Evolutionary conservation across 257 asterid genomes (phyloP).

Genomic region (Avicennia marina): DNA sequence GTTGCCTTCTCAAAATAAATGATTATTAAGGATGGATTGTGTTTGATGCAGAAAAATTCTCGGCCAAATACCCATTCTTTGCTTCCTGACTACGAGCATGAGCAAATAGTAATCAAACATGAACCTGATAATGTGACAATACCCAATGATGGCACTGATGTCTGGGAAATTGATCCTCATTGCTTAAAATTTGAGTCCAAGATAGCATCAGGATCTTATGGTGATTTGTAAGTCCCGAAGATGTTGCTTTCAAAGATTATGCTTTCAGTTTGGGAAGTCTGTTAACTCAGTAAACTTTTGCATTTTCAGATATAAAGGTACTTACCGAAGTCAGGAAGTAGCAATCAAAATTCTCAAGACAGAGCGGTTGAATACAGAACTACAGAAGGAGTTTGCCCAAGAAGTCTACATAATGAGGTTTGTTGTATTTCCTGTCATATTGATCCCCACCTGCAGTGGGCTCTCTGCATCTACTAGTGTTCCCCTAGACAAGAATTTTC

Average conservation of each 20-base stretch:
- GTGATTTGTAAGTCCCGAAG: conserved; percentile 47
- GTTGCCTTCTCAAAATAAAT: conserved; percentile 7
- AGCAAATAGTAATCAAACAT: conserved; percentile 28
- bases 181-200: conserved; percentile 49
- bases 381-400: conserved; percentile 72
- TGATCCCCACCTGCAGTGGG: conserved; percentile 1
- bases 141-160: conserved; percentile 67
- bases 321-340: conserved; percentile 62
- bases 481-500: background rate
- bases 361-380: conserved; percentile 50
- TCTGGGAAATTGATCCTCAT: conserved; percentile 67
- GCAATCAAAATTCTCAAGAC: conserved; percentile 74
- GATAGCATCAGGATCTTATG: conserved; percentile 71
- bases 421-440: conserved; percentile 21
- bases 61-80: conserved; percentile 37
- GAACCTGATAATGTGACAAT: conserved; percentile 48
- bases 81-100: conserved; percentile 35
- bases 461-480: background rate
- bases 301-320: conserved; percentile 54
- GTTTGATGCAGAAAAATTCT: conserved; percentile 38
- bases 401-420: conserved; percentile 87
- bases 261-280: conserved; percentile 19
- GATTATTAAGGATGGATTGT: conserved; percentile 12
- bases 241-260: conserved; percentile 7
- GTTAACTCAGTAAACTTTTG: conserved; percentile 7